Conservation (phyloP, 352 stramenopile genomes). For the Globisporangium uncinulatum region DNA sequence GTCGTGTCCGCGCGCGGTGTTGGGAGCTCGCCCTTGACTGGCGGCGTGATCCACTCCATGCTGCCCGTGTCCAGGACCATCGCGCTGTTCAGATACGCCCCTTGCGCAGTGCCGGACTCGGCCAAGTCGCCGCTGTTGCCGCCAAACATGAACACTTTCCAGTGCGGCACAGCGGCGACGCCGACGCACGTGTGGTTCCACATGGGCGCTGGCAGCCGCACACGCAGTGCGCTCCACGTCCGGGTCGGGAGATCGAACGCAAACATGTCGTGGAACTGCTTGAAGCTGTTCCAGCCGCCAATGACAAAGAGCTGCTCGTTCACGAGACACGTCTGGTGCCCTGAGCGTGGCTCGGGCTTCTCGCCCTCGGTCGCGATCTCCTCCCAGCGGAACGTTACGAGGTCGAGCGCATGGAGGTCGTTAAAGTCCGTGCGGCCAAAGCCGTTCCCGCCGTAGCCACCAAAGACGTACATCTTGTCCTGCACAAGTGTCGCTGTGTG, state of each 20-base stretch:
- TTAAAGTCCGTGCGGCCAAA: constrained; percentile 95
- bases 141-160: constrained; percentile 97
- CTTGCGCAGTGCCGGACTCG: constrained; percentile 81
- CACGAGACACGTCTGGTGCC: constrained; percentile 90
- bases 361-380: constrained; percentile 83
- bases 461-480: constrained; percentile 93
- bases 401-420: constrained; percentile 90
- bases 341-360: constrained; percentile 89
- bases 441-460: constrained; percentile 94
- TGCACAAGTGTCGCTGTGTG: constrained; percentile 88
- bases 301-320: constrained; percentile 92
- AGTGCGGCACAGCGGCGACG: constrained; percentile 93
- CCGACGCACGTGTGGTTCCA: constrained; percentile 95
- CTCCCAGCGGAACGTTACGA: constrained; percentile 90
- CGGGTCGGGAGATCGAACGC: constrained; percentile 86
- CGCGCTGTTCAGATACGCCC: constrained; percentile 87
- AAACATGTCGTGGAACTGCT: constrained; percentile 96
- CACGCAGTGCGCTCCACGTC: constrained; percentile 76
- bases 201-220: constrained; percentile 55
- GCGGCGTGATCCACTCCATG: constrained; percentile 66
- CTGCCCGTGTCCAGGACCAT: constrained; percentile 90
- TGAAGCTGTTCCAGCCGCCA: constrained; percentile 94
- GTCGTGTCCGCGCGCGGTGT: constrained; percentile 89
- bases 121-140: constrained; percentile 93
- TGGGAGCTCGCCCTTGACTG: constrained; percentile 74